Conservation (phyloP, 768 basidiomycete genomes). For the Agaricus blazei region DNA sequence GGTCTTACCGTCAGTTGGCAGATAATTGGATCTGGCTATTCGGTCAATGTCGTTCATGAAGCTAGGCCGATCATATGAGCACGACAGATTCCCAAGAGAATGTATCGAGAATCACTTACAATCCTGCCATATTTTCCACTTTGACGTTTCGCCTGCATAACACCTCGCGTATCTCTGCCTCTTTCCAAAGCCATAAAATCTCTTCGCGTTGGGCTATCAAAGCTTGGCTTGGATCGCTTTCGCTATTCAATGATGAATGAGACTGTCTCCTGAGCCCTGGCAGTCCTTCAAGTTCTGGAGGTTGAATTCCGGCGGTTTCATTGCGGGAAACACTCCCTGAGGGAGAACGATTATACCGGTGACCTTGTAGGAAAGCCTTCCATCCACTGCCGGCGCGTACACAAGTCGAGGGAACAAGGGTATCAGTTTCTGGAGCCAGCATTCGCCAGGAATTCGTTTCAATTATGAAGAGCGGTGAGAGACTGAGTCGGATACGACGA, state of each 20-base stretch:
- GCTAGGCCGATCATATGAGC: conserved; percentile 26
- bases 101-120: conserved; percentile 40
- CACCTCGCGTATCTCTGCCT: conserved; percentile 45
- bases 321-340: background rate
- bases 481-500: conserved; percentile 29
- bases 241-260: conserved; percentile 18
- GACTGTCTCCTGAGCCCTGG: conserved; percentile 14
- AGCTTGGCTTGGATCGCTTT: conserved; percentile 45
- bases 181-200: conserved; percentile 59
- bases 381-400: conserved; percentile 57
- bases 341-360: conserved; percentile 11
- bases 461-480: conserved; percentile 48
- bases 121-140: conserved; percentile 62
- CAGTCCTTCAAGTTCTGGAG: background rate
- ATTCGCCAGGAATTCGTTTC: conserved; percentile 47
- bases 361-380: conserved; percentile 39
- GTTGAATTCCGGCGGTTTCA: conserved; percentile 1
- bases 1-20: conserved; percentile 59
- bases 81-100: background rate
- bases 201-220: conserved; percentile 53
- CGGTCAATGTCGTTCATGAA: conserved; percentile 69
- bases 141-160: conserved; percentile 43
- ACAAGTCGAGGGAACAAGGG: conserved; percentile 32
- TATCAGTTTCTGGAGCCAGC: conserved; percentile 39
- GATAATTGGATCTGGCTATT: conserved; percentile 49